Conservation (phyloP, 192 early-diverging fungal genomes). For the Coemansia sp. region DNA sequence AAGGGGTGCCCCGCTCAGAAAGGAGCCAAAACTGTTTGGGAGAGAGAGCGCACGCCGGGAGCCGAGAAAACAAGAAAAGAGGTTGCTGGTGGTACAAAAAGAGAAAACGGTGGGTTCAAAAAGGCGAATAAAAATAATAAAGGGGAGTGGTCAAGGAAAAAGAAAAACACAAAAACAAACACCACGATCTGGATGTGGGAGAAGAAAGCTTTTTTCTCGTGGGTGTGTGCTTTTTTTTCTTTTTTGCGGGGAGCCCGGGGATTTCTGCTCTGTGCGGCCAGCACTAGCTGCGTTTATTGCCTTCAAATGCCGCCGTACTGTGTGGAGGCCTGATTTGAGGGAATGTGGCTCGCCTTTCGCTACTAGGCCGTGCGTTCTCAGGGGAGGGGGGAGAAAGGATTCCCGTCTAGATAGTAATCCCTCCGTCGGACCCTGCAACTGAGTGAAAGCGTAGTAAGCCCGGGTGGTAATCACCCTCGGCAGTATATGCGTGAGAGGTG, state of each 20-base stretch:
- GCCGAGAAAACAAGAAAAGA: too few relatives aligned
- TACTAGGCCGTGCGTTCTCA: neutral
- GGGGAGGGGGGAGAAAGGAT: too few relatives aligned
- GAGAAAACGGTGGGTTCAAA: neutral
- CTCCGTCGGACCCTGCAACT: neutral
- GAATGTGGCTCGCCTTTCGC: neutral
- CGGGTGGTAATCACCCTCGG: too few relatives aligned
- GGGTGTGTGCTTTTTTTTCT: neutral
- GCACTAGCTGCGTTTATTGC: neutral
- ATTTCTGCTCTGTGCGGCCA: neutral
- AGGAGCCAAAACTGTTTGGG: too few relatives aligned
- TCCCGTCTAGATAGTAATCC: neutral
- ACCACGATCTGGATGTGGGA: neutral
- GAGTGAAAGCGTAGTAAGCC: neutral
- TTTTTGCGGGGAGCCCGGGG: constrained; percentile 8
- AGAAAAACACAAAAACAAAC: constrained; percentile 11
- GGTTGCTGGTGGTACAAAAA: constrained; percentile 1
- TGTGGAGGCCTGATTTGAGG: neutral
- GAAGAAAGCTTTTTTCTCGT: too few relatives aligned
- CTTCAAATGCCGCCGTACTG: neutral
- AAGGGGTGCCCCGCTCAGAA: too few relatives aligned
- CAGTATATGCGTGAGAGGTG: too few relatives aligned
- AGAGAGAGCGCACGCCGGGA: too few relatives aligned
- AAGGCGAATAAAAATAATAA: constrained; percentile 1
- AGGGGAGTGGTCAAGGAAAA: too few relatives aligned